These are phyloP conservation scores for Oryza meyeriana DNA, from an alignment of 176 grass and related monocot genomes.

Conservation along the genomic window DNA sequence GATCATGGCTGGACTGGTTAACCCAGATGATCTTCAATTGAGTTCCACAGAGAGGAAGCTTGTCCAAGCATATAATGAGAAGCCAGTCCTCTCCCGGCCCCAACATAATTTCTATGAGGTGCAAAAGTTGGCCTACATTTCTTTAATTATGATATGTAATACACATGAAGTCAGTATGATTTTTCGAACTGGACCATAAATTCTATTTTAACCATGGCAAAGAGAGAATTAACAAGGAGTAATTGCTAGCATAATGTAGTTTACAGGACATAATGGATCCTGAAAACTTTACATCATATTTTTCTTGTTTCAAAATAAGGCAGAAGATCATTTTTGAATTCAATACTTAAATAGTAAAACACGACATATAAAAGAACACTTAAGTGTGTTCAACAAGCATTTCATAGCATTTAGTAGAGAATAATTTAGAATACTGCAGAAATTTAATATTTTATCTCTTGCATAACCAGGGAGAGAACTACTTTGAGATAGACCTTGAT, in stretches of 20 bases:
- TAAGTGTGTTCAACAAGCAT: neutral
- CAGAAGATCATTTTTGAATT: neutral
- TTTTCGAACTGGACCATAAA: neutral
- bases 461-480: conserved; percentile 68
- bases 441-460: conserved; percentile 10
- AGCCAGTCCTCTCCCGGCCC: conserved; percentile 92
- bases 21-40: conserved; percentile 84
- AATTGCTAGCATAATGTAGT: neutral
- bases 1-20: conserved; percentile 88
- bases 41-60: conserved; percentile 82
- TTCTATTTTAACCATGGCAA: neutral
- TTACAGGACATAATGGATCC: neutral
- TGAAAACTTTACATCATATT: neutral
- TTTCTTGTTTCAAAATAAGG: neutral
- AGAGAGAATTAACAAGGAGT: neutral
- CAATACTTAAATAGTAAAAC: neutral
- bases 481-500: conserved; percentile 96
- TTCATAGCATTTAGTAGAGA: neutral
- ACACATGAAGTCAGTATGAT: neutral
- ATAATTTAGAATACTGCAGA: neutral
- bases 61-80: conserved; percentile 89
- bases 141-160: neutral
- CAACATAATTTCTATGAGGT: conserved; percentile 91
- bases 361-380: neutral
- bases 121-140: conserved; percentile 2